phyloP scores from a whole-genome alignment of 179 eudicot genomes.

The Corrigiola litoralis region DNA sequence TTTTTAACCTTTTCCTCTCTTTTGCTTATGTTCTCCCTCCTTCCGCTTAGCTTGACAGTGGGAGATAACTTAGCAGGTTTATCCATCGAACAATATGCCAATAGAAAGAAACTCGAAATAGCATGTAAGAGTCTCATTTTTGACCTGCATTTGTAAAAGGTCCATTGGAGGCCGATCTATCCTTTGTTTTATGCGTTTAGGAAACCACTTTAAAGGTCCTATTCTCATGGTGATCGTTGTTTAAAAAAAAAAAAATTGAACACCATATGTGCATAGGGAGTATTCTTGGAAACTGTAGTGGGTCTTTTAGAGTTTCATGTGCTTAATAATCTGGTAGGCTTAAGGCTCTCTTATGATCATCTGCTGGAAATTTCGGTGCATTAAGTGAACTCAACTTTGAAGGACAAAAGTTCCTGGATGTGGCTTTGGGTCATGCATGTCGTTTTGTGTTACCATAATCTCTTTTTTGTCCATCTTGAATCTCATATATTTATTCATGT shows the following conservation, averaged over 20 bases:
- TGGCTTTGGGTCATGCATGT: constrained; percentile 1
- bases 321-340: constrained; percentile 1
- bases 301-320: too few relatives aligned
- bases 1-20: not conserved
- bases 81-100: not conserved
- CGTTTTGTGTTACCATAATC: not conserved
- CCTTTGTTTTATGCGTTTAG: not conserved
- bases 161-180: not conserved
- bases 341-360: not conserved
- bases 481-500: not conserved
- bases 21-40: not conserved
- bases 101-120: not conserved
- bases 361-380: constrained; percentile 4
- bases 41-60: not conserved
- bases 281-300: too few relatives aligned
- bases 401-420: constrained; percentile 2
- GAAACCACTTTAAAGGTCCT: too few relatives aligned
- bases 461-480: not conserved
- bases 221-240: too few relatives aligned
- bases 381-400: not conserved
- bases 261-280: too few relatives aligned
- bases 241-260: too few relatives aligned
- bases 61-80: constrained; percentile 3
- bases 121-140: constrained; percentile 6
- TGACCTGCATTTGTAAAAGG: not conserved